Evolutionary conservation across 495 filamentous ascomycete species (phyloP), one percentile per base, ranked within the genome.

Genomic region (Corynascus novoguineensis): DNA sequence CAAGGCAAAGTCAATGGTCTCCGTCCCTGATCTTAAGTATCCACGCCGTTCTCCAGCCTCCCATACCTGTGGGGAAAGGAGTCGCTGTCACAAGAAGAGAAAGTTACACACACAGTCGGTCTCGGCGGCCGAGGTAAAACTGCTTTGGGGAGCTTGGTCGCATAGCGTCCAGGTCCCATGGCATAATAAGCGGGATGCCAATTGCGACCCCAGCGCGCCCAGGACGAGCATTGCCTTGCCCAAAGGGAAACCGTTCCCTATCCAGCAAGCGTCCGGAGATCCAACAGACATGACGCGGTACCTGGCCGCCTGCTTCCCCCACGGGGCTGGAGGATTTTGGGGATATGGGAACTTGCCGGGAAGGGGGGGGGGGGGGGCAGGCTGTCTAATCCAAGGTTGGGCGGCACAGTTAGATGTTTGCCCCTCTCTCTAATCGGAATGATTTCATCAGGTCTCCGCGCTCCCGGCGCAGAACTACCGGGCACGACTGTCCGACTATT

Each of bases 91-190:
- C 51, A 54, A 54, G 53, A 40, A n/a, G 28, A 34, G 41, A 22
- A 14, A 37, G 8, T 40, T 14, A 4, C 42, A 46, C 42, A 46
- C 37, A 29, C n/a, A 48, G 11, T 12, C 5, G 44, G 55, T 22
- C 55, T 51, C n/a, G 42, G 57, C 57, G 57, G 42, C 57, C 57
- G 57, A 59, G 57, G 57, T 49, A 53, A 41, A 41, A 41, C 37
- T n/a, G 3, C 4, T 17, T 17, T 15, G n/a, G 15, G 15, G 35
- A 6, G 11, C n/a, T 10, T 38, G 35, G 17, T 41, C n/a, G 14
- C 37, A 41, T 41, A 35, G 28, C 42, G 22, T n/a, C 44, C 25
- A n/a, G n/a, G n/a, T n/a, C n/a, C n/a, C n/a, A n/a, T n/a, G n/a
- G n/a, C n/a, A n/a, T n/a, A n/a, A n/a, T n/a, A 41, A 41, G 48